Conservation (phyloP, 2,329 filamentous ascomycete species). For the Rugonectria rugulosa region DNA sequence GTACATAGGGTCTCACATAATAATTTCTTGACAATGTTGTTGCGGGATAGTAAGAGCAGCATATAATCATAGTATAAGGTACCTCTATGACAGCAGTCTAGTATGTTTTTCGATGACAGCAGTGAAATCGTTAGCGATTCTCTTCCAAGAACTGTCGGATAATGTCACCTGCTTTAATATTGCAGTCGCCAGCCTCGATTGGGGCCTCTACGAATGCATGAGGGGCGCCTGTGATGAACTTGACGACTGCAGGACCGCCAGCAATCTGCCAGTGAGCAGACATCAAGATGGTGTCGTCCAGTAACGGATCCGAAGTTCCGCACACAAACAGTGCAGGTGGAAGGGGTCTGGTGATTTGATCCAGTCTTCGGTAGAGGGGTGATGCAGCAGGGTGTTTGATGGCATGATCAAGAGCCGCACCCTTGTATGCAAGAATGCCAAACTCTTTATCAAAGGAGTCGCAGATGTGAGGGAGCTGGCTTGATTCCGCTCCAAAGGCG, state of each 20-base stretch:
- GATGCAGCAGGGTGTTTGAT: conserved; percentile 8
- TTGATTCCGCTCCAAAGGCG: neutral
- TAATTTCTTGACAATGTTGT: too few relatives aligned
- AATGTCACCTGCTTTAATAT: neutral
- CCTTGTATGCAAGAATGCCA: conserved; percentile 1
- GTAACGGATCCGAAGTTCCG: conserved; percentile 23
- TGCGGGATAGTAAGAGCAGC: too few relatives aligned
- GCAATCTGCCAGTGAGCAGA: conserved; percentile 24
- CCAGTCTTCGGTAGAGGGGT: conserved; percentile 17
- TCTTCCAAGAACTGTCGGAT: conserved; percentile 9
- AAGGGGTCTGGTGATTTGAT: conserved; percentile 1
- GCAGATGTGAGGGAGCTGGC: neutral
- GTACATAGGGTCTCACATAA: too few relatives aligned
- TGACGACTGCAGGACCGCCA: conserved; percentile 18
- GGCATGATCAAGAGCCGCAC: neutral
- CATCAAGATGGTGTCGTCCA: conserved; percentile 29
- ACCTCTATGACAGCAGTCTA: too few relatives aligned
- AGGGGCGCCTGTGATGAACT: conserved; percentile 20
- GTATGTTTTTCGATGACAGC: too few relatives aligned
- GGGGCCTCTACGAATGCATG: conserved; percentile 20
- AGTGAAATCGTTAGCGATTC: neutral
- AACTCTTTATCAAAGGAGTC: conserved; percentile 5
- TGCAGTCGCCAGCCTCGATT: conserved; percentile 10
- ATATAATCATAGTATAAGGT: too few relatives aligned
- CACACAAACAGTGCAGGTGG: conserved; percentile 23